These are phyloP conservation scores for Hypericum androsaemum DNA, from an alignment of 345 rosid genomes.

Conservation along the genomic window DNA sequence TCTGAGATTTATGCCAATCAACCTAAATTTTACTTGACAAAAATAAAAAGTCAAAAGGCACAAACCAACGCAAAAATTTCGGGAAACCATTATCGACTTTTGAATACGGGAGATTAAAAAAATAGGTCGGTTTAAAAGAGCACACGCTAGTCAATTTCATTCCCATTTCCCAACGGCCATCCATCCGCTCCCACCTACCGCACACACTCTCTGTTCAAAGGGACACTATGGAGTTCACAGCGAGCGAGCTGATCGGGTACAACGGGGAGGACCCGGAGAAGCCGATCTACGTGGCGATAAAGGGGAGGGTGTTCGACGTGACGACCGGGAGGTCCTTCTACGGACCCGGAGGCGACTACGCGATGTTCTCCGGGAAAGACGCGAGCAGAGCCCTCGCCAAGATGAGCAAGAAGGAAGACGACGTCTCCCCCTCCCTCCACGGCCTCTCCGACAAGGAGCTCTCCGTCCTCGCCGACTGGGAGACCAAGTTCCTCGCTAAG, in stretches of 20 bases:
- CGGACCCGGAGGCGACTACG: slow-evolving; percentile 61
- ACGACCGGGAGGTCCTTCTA: slow-evolving; percentile 70
- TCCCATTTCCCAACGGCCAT: no score
- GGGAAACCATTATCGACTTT: no score
- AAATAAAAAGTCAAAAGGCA: no score
- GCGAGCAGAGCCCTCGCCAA: slow-evolving; percentile 81
- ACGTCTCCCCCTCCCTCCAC: slow-evolving; percentile 46
- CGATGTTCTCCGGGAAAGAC: slow-evolving; percentile 74
- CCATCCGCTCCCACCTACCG: neutral
- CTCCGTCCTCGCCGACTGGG: slow-evolving; percentile 66
- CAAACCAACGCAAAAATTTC: no score
- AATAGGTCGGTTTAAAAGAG: no score
- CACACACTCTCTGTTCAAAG: no score
- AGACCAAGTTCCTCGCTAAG: slow-evolving; percentile 80
- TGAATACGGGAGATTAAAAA: no score
- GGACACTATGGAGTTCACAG: slow-evolving; percentile 56
- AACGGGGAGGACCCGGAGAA: slow-evolving; percentile 62
- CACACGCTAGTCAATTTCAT: no score
- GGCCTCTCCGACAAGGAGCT: slow-evolving; percentile 76
- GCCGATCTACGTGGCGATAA: slow-evolving; percentile 81
- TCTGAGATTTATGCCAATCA: no score
- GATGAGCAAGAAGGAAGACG: slow-evolving; percentile 91
- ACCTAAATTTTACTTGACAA: no score
- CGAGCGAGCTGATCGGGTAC: slow-evolving; percentile 51
- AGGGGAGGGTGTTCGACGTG: slow-evolving; percentile 68